A percentile compares a stretch with the other conserved stretches of the same genome.
Conservation (phyloP, 2,329 filamentous ascomycete species). For the Alternaria infectoria region DNA sequence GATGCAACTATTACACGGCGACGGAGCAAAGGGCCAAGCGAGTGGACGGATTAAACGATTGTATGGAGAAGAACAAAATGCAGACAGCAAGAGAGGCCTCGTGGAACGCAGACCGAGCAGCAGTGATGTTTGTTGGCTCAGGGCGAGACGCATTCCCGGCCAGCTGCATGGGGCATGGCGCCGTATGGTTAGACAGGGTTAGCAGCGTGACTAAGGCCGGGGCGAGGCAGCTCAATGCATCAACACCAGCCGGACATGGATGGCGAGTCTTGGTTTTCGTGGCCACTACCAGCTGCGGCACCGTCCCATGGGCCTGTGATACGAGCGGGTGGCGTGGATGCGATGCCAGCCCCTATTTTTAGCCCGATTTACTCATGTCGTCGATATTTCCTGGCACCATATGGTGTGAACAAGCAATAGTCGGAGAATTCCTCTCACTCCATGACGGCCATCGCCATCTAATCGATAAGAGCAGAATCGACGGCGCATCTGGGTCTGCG, state of each 20-base stretch:
- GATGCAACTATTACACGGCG: not conserved
- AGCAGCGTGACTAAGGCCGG: slow-evolving; percentile 4
- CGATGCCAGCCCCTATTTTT: slow-evolving; percentile 28
- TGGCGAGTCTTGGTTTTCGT: slow-evolving; percentile 24
- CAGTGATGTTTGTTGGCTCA: slow-evolving; percentile 24
- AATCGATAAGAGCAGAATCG: slow-evolving; percentile 9
- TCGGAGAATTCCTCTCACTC: not conserved
- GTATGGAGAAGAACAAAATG: slow-evolving; percentile 34
- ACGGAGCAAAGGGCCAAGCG: slow-evolving; percentile 22
- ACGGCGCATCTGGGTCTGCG: slow-evolving; percentile 2
- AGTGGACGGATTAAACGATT: slow-evolving; percentile 34
- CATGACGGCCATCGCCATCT: not conserved
- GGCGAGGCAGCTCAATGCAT: slow-evolving; percentile 9
- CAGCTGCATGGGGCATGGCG: slow-evolving; percentile 22
- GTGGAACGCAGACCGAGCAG: slow-evolving; percentile 19
- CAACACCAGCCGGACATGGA: slow-evolving; percentile 20
- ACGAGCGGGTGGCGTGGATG: slow-evolving; percentile 23
- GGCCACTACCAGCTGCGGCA: slow-evolving; percentile 24
- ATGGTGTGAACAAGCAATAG: not conserved
- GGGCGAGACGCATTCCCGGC: slow-evolving; percentile 30
- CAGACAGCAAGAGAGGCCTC: slow-evolving; percentile 20
- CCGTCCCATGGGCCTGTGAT: slow-evolving; percentile 24
- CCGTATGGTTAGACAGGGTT: slow-evolving; percentile 20
- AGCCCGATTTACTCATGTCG: slow-evolving; percentile 12
- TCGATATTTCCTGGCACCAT: not conserved